Percentiles rank a stretch among this genome's conserved stretches.
Evolutionary conservation across 768 basidiomycete species (phyloP).

Genomic region (Panus rudis): DNA sequence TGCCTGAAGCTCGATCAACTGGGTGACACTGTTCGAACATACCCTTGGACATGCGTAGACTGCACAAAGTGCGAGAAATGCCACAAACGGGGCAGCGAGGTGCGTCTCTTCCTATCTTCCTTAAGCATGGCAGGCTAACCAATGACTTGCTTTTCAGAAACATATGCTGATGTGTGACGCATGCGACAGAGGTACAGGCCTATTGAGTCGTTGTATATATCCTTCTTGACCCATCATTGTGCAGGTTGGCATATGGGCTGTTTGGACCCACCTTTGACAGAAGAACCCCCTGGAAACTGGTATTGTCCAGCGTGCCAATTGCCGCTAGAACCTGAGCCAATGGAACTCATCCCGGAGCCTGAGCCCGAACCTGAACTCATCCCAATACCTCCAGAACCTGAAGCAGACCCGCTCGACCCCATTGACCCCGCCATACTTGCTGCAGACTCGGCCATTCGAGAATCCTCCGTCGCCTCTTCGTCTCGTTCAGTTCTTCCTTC

Average conservation of each 20-base stretch:
- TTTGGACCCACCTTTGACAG: conserved; percentile 61
- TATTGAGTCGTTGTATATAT: conserved; percentile 10
- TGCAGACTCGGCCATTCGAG: conserved; percentile 16
- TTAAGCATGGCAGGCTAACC: neutral
- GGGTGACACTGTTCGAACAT: conserved; percentile 54
- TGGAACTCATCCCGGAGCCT: neutral
- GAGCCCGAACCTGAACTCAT: neutral
- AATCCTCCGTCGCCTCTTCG: conserved; percentile 38
- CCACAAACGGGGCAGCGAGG: conserved; percentile 79
- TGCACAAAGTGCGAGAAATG: conserved; percentile 93
- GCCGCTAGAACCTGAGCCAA: conserved; percentile 18
- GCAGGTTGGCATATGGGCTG: conserved; percentile 84
- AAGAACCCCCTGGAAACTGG: conserved; percentile 73
- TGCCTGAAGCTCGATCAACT: conserved; percentile 66
- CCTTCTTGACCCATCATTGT: neutral
- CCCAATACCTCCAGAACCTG: neutral
- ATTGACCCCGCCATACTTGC: neutral
- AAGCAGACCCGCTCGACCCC: neutral
- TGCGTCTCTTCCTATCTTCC: conserved; percentile 35
- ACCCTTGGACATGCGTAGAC: conserved; percentile 84
- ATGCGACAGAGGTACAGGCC: conserved; percentile 75
- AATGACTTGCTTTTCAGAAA: conserved; percentile 35
- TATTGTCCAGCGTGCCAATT: conserved; percentile 60
- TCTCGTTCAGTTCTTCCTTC: conserved; percentile 20
- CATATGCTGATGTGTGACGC: conserved; percentile 87